Evolutionary conservation across 352 stramenopile species (phyloP), one percentile per base, ranked within the genome.

Genomic region (Pilasporangium apinafurcum): DNA sequence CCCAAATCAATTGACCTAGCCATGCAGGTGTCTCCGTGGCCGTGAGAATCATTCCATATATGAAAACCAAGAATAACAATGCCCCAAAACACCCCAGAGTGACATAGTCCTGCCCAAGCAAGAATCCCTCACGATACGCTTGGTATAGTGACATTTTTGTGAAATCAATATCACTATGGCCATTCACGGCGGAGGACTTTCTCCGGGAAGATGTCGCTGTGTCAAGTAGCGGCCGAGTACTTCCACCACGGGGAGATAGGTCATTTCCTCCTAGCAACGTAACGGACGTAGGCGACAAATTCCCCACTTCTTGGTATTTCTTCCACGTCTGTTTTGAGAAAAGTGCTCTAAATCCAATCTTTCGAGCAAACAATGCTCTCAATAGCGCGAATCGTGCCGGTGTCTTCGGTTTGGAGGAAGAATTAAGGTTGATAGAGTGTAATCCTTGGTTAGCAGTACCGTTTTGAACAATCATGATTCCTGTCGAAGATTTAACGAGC

Each of bases 1-100:
- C 72, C 80, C 77, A 92, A 22, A 92, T 47, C 18, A 90, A 48
- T 22, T 92, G 75, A 0, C 80, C 80, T 4, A 92, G 29, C 80
- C 80, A 90, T 9, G 41, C 44, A 0, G 77, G 77, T 7, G 42
- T 73, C 44, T 92, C 80, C 0, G 77, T 90, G 34, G 73, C 56
- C 18, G 77, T 77, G 2, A 88, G 53, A 21, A 86, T 59, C 38
- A 68, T 50, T 4, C 80, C 80, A 43, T 88, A 92, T 13, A 92
- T 35, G 30, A 89, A 67, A 10, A 90, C 37, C 1, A 89, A 45
- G 4, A 49, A 49, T 7, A 92, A 41, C 7, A 89, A 51, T 1
- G 54, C 44, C 0, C 52, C 65, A 37, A 92, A 90, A 20, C 62
- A 83, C 0, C 64, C 56, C 8, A 92, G 53, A 24, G 78, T 90